These are phyloP conservation scores for Candida wancherniae DNA, from an alignment of 805 yeast genomes.

Conservation along the genomic window DNA sequence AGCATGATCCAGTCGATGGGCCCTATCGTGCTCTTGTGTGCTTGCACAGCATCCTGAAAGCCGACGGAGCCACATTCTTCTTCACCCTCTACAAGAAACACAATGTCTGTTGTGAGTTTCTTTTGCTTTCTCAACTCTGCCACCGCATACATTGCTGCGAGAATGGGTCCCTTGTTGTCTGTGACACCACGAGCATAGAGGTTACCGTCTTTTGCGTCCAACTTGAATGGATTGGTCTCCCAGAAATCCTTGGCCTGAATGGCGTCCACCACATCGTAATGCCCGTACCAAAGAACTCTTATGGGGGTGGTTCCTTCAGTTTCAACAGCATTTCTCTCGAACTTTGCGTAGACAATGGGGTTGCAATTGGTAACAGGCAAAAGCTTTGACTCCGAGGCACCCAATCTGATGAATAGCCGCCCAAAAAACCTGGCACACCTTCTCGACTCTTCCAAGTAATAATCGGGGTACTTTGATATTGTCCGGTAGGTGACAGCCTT, in stretches of 20 bases:
- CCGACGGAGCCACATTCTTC: conserved; percentile 93
- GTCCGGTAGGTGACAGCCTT: conserved; percentile 67
- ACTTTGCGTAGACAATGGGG: conserved; percentile 78
- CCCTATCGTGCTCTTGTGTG: conserved; percentile 53
- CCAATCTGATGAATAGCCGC: conserved; percentile 57
- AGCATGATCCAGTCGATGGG: conserved; percentile 82
- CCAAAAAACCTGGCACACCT: conserved; percentile 77
- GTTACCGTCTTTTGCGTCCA: conserved; percentile 79
- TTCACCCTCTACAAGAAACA: conserved; percentile 88
- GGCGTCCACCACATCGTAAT: conserved; percentile 91
- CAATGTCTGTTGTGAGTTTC: conserved; percentile 63
- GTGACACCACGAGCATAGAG: conserved; percentile 89
- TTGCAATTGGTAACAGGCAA: conserved; percentile 74
- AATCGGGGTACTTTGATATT: conserved; percentile 68
- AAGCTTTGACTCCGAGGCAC: conserved; percentile 62
- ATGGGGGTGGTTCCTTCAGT: conserved; percentile 6
- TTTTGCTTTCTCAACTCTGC: conserved; percentile 57
- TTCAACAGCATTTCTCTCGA: conserved; percentile 33
- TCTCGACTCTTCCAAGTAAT: conserved; percentile 71
- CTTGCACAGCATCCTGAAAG: conserved; percentile 60
- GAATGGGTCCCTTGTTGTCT: conserved; percentile 90
- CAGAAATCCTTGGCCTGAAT: conserved; percentile 51
- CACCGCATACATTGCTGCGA: conserved; percentile 84
- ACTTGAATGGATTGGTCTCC: conserved; percentile 72
- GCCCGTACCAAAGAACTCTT: conserved; percentile 85